phyloP scores from a whole-genome alignment of 176 grass and related monocot genomes.

The Puya raimondii region DNA sequence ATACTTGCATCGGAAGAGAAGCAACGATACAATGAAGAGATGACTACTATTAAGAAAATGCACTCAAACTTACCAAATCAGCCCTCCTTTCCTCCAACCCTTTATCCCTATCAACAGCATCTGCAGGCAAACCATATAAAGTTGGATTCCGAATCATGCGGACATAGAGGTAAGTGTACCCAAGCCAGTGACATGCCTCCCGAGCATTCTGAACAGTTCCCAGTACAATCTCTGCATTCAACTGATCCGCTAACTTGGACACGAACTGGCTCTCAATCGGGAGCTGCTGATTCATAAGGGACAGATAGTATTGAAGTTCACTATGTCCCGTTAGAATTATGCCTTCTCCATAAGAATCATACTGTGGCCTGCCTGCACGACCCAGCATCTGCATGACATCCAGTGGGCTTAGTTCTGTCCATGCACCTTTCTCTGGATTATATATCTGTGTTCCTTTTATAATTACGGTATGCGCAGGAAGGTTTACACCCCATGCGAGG shows the following conservation, averaged over 20 bases:
- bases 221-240: conserved; percentile 95
- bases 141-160: conserved; percentile 88
- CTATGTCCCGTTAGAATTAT: conserved; percentile 89
- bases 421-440: conserved; percentile 93
- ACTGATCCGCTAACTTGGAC: conserved; percentile 70
- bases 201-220: conserved; percentile 86
- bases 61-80: conserved; percentile 62
- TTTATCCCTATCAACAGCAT: conserved; percentile 68
- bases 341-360: conserved; percentile 88
- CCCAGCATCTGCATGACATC: conserved; percentile 99
- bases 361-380: conserved; percentile 92
- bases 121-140: conserved; percentile 72
- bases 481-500: conserved; percentile 94
- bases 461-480: conserved; percentile 92
- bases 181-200: conserved; percentile 86
- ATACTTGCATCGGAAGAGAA: not conserved
- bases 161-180: conserved; percentile 87
- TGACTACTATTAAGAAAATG: not conserved
- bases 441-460: conserved; percentile 98
- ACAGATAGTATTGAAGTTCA: conserved; percentile 91
- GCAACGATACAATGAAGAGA: conserved; percentile 1
- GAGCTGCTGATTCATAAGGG: conserved; percentile 93
- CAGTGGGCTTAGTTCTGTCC: conserved; percentile 88
- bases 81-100: conserved; percentile 83
- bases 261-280: conserved; percentile 97